Evolutionary conservation across 805 yeast genomes (phyloP).

Genomic region (Pichia rugopelliculosa): DNA sequence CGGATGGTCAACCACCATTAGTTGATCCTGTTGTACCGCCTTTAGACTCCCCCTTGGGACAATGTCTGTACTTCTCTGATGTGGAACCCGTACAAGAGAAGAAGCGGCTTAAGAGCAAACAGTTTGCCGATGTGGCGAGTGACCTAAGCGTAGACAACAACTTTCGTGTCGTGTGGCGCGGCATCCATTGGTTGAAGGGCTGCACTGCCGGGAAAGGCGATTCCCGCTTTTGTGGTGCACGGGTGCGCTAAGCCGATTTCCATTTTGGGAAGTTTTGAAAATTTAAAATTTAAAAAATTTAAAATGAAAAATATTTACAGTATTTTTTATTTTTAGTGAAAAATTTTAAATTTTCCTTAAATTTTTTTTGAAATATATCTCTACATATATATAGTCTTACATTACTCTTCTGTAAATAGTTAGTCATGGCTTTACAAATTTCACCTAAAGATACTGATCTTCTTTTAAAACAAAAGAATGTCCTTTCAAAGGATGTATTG

Average conservation of each 20-base stretch:
- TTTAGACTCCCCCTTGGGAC: slow-evolving; percentile 30
- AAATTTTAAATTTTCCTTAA: neutral
- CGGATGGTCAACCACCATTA: slow-evolving; percentile 1
- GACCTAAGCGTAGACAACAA: neutral
- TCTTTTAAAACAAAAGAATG: slow-evolving; percentile 65
- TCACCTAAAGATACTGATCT: slow-evolving; percentile 69
- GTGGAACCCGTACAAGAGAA: slow-evolving; percentile 9
- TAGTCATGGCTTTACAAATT: slow-evolving; percentile 62
- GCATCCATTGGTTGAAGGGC: neutral
- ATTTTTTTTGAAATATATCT: neutral
- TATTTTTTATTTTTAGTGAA: neutral
- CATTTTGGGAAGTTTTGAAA: neutral
- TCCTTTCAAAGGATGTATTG: slow-evolving; percentile 50
- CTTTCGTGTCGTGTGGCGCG: neutral
- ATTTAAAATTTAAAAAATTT: no score
- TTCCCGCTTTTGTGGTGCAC: slow-evolving; percentile 3
- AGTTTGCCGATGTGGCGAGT: neutral
- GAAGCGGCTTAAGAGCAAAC: slow-evolving; percentile 5
- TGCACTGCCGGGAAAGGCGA: neutral
- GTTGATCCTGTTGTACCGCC: slow-evolving; percentile 49
- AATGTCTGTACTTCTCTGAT: slow-evolving; percentile 31
- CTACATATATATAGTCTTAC: no score
- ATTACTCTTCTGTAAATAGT: neutral
- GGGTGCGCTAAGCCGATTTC: slow-evolving; percentile 1
- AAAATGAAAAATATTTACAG: no score